Conservation (phyloP, 2,329 filamentous ascomycete species). For the Aspergillus oerlinghausenensis region DNA sequence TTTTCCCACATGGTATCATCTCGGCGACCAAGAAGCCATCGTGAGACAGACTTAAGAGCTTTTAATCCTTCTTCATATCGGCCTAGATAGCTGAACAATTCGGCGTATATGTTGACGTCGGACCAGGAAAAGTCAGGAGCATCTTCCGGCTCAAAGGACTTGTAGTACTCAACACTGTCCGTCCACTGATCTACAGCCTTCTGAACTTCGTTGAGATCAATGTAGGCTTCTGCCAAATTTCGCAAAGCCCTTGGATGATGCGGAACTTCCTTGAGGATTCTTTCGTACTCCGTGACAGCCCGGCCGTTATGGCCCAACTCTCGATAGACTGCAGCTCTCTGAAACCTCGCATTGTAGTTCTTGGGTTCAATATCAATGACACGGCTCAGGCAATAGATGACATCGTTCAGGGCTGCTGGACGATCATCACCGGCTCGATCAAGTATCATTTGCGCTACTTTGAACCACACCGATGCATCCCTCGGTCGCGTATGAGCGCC, state of each 20-base stretch:
- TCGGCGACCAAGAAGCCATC: slow-evolving; percentile 76
- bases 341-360: slow-evolving; percentile 50
- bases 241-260: slow-evolving; percentile 52
- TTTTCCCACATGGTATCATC: slow-evolving; percentile 74
- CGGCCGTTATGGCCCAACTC: slow-evolving; percentile 45
- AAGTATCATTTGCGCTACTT: slow-evolving; percentile 52
- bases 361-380: slow-evolving; percentile 50
- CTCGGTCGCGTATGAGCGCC: slow-evolving; percentile 55
- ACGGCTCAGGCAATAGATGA: slow-evolving; percentile 50
- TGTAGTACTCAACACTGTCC: slow-evolving; percentile 48
- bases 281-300: slow-evolving; percentile 50
- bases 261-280: slow-evolving; percentile 50
- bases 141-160: slow-evolving; percentile 40
- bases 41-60: slow-evolving; percentile 65
- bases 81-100: slow-evolving; percentile 65
- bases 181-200: slow-evolving; percentile 51
- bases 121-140: slow-evolving; percentile 62
- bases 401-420: slow-evolving; percentile 42
- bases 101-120: slow-evolving; percentile 78
- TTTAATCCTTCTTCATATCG: slow-evolving; percentile 62
- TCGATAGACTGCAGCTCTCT: slow-evolving; percentile 53
- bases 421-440: slow-evolving; percentile 45
- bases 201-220: slow-evolving; percentile 46
- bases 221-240: slow-evolving; percentile 54
- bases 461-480: slow-evolving; percentile 54